A percentile compares a stretch with the other conserved stretches of the same genome.
Evolutionary conservation across 495 filamentous ascomycete species (phyloP).

Genomic region (Umbilicaria muhlenbergii): DNA sequence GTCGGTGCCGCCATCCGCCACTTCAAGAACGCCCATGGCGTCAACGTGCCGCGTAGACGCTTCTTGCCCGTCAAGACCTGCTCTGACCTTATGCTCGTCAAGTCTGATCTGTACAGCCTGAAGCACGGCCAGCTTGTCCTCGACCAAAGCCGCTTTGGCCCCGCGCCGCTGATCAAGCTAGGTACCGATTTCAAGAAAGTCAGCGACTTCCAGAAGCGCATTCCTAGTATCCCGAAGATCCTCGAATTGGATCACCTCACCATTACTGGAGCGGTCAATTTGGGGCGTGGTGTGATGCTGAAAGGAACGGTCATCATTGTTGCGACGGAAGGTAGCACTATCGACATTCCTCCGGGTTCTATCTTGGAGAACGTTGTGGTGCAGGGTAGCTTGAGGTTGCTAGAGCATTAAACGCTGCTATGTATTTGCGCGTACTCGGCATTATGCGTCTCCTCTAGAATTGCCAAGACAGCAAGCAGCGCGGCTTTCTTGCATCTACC

Average conservation of each 20-base stretch:
- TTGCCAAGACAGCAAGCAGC: too few species aligned
- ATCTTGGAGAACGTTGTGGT: constrained; percentile 98
- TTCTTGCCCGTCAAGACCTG: constrained; percentile 99
- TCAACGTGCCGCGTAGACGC: constrained; percentile 93
- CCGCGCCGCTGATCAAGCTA: constrained; percentile 98
- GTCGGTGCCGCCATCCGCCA: constrained; percentile 97
- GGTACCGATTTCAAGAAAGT: constrained; percentile 99
- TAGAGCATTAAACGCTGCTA: constrained; percentile 58
- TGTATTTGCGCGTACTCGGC: neutral
- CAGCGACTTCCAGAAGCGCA: constrained; percentile 97
- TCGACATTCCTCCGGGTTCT: constrained; percentile 91
- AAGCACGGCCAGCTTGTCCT: constrained; percentile 97
- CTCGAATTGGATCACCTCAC: constrained; percentile 96
- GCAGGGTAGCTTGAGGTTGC: constrained; percentile 86
- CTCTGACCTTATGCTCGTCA: constrained; percentile 98
- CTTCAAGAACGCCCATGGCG: constrained; percentile 96
- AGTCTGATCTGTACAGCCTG: constrained; percentile 98
- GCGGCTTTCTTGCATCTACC: too few species aligned
- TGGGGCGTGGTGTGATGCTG: constrained; percentile 83
- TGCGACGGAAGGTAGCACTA: constrained; percentile 92
- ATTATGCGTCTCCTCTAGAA: too few species aligned
- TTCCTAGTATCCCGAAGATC: constrained; percentile 91
- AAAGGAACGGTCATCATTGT: constrained; percentile 99
- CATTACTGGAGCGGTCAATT: constrained; percentile 90
- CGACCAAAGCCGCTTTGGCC: constrained; percentile 89